Conservation (phyloP, 306 rosid species). For the Erythrophleum fordii region DNA sequence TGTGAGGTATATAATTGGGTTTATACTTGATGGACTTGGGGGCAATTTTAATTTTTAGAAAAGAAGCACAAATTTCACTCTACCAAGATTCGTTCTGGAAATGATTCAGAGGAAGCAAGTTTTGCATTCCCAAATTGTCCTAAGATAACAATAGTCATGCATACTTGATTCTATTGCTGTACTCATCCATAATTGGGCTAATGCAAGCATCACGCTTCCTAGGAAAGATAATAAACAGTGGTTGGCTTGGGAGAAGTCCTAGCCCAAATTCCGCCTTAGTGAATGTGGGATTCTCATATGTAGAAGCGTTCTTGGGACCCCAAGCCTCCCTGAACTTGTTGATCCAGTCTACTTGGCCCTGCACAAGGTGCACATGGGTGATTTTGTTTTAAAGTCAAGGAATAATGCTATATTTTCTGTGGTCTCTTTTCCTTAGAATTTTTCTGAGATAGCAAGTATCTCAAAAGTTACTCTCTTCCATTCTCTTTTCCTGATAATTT, state of each 20-base stretch:
- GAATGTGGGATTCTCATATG: not conserved
- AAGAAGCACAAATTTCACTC: not conserved
- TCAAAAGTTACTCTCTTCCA: too few species aligned
- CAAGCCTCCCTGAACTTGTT: not conserved
- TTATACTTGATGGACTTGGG: not conserved
- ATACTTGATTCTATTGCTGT: not conserved
- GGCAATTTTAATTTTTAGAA: not conserved
- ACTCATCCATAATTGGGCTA: too few species aligned
- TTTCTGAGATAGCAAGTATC: too few species aligned
- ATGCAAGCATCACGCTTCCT: not conserved
- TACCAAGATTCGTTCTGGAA: too few species aligned
- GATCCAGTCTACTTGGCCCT: not conserved
- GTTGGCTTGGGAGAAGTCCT: too few species aligned
- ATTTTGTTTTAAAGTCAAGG: too few species aligned
- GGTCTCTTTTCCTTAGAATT: too few species aligned
- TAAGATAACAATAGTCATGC: not conserved
- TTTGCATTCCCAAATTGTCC: not conserved
- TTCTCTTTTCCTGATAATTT: too few species aligned
- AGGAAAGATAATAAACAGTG: not conserved
- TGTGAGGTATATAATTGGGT: too few species aligned
- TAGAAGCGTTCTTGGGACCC: not conserved
- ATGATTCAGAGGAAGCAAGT: not conserved
- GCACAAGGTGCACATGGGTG: too few species aligned
- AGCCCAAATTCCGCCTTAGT: not conserved
- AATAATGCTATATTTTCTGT: too few species aligned